Evolutionary conservation across 2,329 filamentous ascomycete species (phyloP).

Genomic region (Gaeumannomyces tritici): DNA sequence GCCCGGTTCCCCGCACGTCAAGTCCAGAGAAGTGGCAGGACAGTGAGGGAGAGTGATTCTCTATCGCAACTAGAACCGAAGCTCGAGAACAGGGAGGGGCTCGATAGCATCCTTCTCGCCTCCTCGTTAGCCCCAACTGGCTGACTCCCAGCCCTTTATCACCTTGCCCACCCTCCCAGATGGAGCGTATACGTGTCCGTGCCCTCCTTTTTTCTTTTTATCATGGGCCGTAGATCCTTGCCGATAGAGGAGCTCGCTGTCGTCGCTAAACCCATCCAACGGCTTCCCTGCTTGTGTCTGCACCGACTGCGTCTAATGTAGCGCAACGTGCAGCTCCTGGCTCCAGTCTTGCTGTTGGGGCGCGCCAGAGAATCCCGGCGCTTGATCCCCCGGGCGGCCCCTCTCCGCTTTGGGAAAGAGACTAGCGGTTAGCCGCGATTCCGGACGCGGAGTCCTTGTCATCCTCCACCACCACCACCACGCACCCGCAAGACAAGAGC

Average conservation of each 20-base stretch:
- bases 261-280: not conserved
- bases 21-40: not conserved
- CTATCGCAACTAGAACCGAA: not conserved
- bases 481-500: too few relatives aligned
- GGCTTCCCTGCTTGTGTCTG: not conserved
- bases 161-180: not conserved
- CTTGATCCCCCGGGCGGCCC: not conserved
- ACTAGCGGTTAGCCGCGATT: not conserved
- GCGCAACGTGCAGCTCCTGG: not conserved
- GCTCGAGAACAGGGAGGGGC: not conserved
- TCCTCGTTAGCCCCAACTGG: not conserved
- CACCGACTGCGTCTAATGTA: not conserved
- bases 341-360: not conserved
- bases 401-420: too few relatives aligned
- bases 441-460: not conserved
- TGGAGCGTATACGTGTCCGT: not conserved
- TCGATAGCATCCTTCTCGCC: not conserved
- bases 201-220: not conserved
- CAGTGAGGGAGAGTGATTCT: not conserved
- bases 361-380: not conserved
- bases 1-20: not conserved
- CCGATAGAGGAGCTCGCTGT: not conserved
- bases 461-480: too few relatives aligned
- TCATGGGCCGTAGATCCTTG: not conserved
- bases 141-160: not conserved